These are phyloP conservation scores for Fraxinus anomala DNA, from an alignment of 257 asterid species.

Conservation along the genomic window DNA sequence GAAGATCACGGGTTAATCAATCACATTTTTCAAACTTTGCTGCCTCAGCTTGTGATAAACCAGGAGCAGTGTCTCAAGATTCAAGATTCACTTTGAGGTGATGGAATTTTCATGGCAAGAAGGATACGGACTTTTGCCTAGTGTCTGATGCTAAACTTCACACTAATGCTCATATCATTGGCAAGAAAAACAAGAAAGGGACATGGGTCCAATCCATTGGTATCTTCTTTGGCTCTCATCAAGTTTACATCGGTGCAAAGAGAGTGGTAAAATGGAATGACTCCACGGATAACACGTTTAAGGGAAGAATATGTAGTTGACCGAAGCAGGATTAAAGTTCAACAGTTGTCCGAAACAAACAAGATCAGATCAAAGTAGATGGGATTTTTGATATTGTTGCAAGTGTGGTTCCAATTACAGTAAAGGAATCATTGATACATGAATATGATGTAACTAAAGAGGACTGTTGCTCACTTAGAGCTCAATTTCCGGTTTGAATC, in stretches of 20 bases:
- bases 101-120: slow-evolving; percentile 2
- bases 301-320: too few species aligned
- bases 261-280: slow-evolving; percentile 20
- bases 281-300: background rate
- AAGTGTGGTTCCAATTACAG: slow-evolving; percentile 27
- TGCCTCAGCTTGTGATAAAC: slow-evolving; percentile 16
- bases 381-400: slow-evolving; percentile 23
- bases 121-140: too few species aligned
- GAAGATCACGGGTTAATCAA: background rate
- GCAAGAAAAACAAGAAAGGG: slow-evolving; percentile 16
- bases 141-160: too few species aligned
- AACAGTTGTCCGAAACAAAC: slow-evolving; percentile 10
- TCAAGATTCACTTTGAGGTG: slow-evolving; percentile 21
- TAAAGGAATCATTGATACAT: slow-evolving; percentile 28
- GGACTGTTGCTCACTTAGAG: slow-evolving; percentile 36
- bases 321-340: too few species aligned
- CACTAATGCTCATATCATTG: slow-evolving; percentile 24
- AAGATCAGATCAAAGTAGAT: slow-evolving; percentile 18
- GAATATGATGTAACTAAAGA: slow-evolving; percentile 22
- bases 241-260: slow-evolving; percentile 10
- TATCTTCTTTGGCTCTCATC: slow-evolving; percentile 19
- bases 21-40: background rate
- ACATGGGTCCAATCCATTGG: slow-evolving; percentile 31
- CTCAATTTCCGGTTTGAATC: slow-evolving; percentile 28
- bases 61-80: slow-evolving; percentile 23